Evolutionary conservation across 768 basidiomycete species (phyloP), one percentile per base, ranked within the genome.

Genomic region (Kwoniella mangroviensis): DNA sequence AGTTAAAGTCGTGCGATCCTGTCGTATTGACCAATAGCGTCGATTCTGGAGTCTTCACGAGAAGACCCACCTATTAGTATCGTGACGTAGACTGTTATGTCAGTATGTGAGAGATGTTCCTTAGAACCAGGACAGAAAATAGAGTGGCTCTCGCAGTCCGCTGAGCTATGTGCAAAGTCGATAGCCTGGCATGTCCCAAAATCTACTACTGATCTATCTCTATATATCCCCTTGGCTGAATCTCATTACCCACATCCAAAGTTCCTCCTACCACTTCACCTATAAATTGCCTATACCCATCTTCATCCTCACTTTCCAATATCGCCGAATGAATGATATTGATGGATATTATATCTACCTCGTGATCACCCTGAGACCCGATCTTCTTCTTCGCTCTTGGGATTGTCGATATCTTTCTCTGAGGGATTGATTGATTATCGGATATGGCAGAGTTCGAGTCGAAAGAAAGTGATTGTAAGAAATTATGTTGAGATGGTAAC

Each of bases 201-300:
- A 34, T 0, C 0, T 34, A 7, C 1, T 34, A 34, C 26, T 59
- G 26, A 61, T 70, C 63, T 49, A 63, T 52, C 41, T 67, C 65
- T n/a, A 63, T 51, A 52, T 67, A 55, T 12, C 64, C 73, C 11
- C 45, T 22, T 24, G 51, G 19, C 60, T 55, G 54, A 61, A 54
- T 19, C 49, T 65, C 73, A 57, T 65, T 17, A 12, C 65, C 73
- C 17, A 69, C 21, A 4, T 57, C 68, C 22, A 68, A 26, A 17
- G 60, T 65, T 21, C 51, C 73, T n/a, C 75, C 73, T 10, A 66
- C 69, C 3, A 77, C 74, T 61, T 75, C 73, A 40, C 78, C 76
- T 59, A 79, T 77, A 49, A 79, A 79, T 59, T 57, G 68, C 66
- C 78, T 72, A 57, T 79, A 79, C 12, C 78, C 78, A 63, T 68